These are phyloP conservation scores for Sporothrix variecibatus DNA, from an alignment of 2,329 filamentous ascomycete genomes.

Conservation along the genomic window DNA sequence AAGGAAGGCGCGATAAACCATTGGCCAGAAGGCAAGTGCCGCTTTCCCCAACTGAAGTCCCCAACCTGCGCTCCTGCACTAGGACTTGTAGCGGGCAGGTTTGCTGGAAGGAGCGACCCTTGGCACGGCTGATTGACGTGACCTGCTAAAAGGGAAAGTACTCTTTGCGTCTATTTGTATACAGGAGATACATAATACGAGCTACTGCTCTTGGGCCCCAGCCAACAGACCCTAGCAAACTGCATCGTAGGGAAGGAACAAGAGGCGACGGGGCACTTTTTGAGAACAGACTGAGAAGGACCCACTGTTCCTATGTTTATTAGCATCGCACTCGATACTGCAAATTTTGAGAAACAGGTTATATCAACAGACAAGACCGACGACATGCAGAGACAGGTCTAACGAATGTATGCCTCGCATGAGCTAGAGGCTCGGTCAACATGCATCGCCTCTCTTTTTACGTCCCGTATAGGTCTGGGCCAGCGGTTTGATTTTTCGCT, in stretches of 20 bases:
- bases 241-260: not conserved
- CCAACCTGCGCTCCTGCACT: not conserved
- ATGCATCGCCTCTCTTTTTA: not conserved
- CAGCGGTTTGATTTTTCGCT: not conserved
- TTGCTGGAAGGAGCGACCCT: not conserved
- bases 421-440: not conserved
- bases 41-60: not conserved
- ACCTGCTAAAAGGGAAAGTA: not conserved
- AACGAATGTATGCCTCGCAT: not conserved
- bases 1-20: slow-evolving; percentile 6
- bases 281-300: not conserved
- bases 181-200: not conserved
- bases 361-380: not conserved
- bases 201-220: not conserved
- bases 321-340: slow-evolving; percentile 9
- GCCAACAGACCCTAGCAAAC: not conserved
- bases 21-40: slow-evolving; percentile 8
- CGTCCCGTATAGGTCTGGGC: not conserved
- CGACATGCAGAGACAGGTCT: not conserved
- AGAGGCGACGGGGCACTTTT: not conserved
- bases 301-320: slow-evolving; percentile 12
- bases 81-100: not conserved
- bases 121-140: slow-evolving; percentile 13
- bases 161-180: not conserved
- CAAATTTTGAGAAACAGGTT: not conserved